Base-by-base conservation (phyloP, 1,139 yeast genomes). In the Blastobotrys niveus region DNA sequence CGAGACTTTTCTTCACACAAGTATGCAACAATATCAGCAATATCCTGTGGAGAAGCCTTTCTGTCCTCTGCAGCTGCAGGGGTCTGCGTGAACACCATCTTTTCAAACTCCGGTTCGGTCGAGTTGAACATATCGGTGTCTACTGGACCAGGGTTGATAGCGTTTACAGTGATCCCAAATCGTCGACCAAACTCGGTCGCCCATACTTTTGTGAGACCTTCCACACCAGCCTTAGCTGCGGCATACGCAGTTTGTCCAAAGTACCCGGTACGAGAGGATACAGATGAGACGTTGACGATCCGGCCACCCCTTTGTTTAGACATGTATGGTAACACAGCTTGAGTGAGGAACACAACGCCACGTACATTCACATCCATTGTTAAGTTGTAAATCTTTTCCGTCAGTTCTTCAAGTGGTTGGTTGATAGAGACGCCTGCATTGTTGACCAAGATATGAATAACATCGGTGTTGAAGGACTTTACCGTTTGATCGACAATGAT, bases 401-500 rank as follows among this genome's bases (percentile, higher is more conserved):
- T 33, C 21, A 45, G 31, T 12, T 41, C 46, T 5, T 39, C 52
- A 7, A 48, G 40, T 5, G 36, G 36, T 27, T 48, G 38, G 38
- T 50, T 38, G 30, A 37, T 33, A 21, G 49, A 45, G 15, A 82
- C 74, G 45, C 93, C 93, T 15, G 91, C 91, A 59, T 83, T 83
- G 50, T 89, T 87, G 22, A 83, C 87, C 61, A 82, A 79, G 10
- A 80, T 73, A 58, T 83, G 89, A 53, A 83, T 32, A 49, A 50
- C 42, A 46, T 49, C 7, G 56, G 57, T 46, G 53, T 59, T 63
- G 57, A 62, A 40, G 50, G 45, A 38, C 53, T 50, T 38, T 36
- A 62, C 37, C 6, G 45, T 40, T 29, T 35, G 41, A 10, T 32
- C 12, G 15, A 51, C 51, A 21, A 49, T 40, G 17, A 15, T 17